Base-by-base conservation (phyloP, 2,329 filamentous ascomycete species). In the Aspergillus flavus region DNA sequence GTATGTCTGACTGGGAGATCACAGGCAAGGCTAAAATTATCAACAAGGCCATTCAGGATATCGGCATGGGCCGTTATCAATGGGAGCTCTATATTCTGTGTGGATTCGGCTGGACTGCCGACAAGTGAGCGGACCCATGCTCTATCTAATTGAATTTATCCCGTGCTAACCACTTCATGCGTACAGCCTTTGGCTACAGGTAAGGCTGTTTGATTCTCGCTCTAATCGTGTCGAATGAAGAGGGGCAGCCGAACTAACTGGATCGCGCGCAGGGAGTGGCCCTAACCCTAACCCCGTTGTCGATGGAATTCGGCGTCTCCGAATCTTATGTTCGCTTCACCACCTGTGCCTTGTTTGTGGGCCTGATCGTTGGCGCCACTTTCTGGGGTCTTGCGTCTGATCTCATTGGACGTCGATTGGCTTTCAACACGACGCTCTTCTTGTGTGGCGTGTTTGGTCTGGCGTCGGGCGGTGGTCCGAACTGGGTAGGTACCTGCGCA, bases 31-130 rank as follows among this genome's bases (percentile, higher is more conserved):
- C 89, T 19, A 91, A 90, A 72, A 85, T 96, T 66, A 90, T 96
- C 75, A 96, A 94, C 78, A 90, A 91, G 73, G 92, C 92, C 30
- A 87, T 96, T 61, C 88, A 93, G 72, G 92, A 96, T 73, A 95
- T 95, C 70, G 93, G 93, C 28, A 96, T 96, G 90, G 93, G 93
- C 34, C 83, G 82, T 60, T 96, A 96, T 73, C 92, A 96, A 73
- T 95, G 91, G 91, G 85, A 92, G 71, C 81, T 96, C 4, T 96
- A 96, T 73, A 78, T 88, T 32, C 82, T 96, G 0, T 94, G 91
- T 72, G 93, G 93, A 2, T 93, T 92, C 72, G 93, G 93, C 23
- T 96, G 92, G 92, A 86, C 93, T 50, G 91, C 91, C 12, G 92
- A 95, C 75, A 94, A 94, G 89, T 91, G 78, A 81, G 86, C 30